These are phyloP conservation scores for Tricholoma furcatifolium DNA, from an alignment of 768 basidiomycete species.

Conservation along the genomic window DNA sequence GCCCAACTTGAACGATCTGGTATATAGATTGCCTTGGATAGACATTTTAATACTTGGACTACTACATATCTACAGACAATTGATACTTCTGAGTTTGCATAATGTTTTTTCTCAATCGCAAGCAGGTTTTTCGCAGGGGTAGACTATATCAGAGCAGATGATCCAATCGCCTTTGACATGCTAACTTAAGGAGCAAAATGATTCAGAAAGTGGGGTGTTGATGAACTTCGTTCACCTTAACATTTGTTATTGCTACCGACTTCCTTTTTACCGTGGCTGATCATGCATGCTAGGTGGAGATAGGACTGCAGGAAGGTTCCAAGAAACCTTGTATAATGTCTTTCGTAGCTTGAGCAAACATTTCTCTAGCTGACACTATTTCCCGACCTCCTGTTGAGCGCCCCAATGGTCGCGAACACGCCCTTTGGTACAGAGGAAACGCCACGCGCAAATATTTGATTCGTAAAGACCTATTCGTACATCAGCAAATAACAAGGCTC, in stretches of 20 bases:
- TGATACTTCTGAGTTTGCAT: background rate
- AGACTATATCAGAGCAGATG: too few relatives aligned
- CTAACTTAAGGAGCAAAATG: too few relatives aligned
- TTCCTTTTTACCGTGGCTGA: too few relatives aligned
- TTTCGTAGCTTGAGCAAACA: background rate
- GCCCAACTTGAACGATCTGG: background rate
- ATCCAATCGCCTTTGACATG: too few relatives aligned
- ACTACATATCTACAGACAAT: background rate
- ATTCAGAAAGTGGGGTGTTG: too few relatives aligned
- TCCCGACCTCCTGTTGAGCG: conserved; percentile 29
- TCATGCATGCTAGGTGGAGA: too few relatives aligned
- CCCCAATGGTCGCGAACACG: conserved; percentile 35
- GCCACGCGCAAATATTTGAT: conserved; percentile 86
- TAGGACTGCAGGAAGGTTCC: too few relatives aligned
- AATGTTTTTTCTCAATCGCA: too few relatives aligned
- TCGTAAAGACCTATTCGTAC: conserved; percentile 66
- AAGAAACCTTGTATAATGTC: too few relatives aligned
- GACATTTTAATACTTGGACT: background rate
- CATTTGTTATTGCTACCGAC: too few relatives aligned
- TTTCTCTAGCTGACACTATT: background rate
- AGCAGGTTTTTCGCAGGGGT: too few relatives aligned
- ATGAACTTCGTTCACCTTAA: too few relatives aligned
- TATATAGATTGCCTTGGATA: background rate
- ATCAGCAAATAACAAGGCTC: background rate
- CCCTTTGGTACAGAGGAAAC: conserved; percentile 77